These are phyloP conservation scores for Exserohilum rostratum DNA, from an alignment of 2,329 filamentous ascomycete species.

Conservation along the genomic window DNA sequence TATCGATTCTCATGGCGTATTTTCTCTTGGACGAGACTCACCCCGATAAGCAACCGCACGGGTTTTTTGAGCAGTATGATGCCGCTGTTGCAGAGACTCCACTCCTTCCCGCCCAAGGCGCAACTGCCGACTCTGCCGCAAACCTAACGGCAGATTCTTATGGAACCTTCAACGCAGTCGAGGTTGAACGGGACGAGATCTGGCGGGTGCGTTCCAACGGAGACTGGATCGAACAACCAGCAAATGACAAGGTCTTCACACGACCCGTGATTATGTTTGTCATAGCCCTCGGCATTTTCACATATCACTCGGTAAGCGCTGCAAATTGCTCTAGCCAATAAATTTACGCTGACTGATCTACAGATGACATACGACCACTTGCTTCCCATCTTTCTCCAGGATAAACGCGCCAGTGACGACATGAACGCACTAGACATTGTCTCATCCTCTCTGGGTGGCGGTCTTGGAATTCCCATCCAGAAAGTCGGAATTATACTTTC, in stretches of 20 bases:
- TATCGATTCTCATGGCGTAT: slow-evolving; percentile 82
- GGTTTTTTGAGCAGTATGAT: slow-evolving; percentile 48
- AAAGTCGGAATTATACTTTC: slow-evolving; percentile 72
- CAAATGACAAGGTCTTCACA: slow-evolving; percentile 60
- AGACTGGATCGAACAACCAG: slow-evolving; percentile 42
- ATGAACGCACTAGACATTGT: slow-evolving; percentile 38
- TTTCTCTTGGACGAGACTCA: slow-evolving; percentile 87
- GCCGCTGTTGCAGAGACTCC: slow-evolving; percentile 68
- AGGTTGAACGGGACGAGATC: slow-evolving; percentile 59
- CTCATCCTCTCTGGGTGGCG: slow-evolving; percentile 57
- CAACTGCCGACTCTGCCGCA: slow-evolving; percentile 73
- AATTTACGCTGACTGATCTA: slow-evolving; percentile 4
- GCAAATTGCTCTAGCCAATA: background rate
- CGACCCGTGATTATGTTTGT: slow-evolving; percentile 75
- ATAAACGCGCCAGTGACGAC: slow-evolving; percentile 59
- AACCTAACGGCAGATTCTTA: slow-evolving; percentile 80
- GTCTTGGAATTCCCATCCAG: slow-evolving; percentile 69
- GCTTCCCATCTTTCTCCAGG: slow-evolving; percentile 90
- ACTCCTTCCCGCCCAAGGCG: slow-evolving; percentile 75
- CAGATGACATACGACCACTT: slow-evolving; percentile 90
- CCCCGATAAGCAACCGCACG: slow-evolving; percentile 73
- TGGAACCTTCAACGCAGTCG: slow-evolving; percentile 70
- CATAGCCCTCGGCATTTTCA: slow-evolving; percentile 85
- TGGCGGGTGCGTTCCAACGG: slow-evolving; percentile 61
- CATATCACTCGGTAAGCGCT: slow-evolving; percentile 71